These are phyloP conservation scores for Nyctanthes arbortristis DNA, from an alignment of 257 asterid genomes.

Conservation along the genomic window DNA sequence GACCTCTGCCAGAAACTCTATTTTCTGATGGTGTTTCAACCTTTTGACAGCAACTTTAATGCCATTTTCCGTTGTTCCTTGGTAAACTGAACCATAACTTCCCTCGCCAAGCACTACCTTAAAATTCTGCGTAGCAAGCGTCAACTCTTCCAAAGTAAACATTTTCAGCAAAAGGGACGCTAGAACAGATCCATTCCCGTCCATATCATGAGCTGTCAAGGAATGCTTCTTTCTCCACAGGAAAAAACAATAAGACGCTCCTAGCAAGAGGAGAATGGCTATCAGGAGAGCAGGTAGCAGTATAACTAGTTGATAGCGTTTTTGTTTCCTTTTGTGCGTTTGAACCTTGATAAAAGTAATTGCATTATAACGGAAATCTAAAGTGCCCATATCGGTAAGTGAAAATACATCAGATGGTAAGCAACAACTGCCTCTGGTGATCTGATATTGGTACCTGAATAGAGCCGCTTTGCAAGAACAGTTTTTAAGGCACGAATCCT, in stretches of 20 bases:
- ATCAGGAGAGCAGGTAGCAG: too few relatives aligned
- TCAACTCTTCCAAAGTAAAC: not conserved
- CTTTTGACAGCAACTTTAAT: not conserved
- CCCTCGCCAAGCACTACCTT: not conserved
- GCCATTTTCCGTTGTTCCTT: not conserved
- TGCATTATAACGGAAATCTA: not conserved
- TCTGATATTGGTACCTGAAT: not conserved
- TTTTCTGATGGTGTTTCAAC: not conserved
- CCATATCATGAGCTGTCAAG: too few relatives aligned
- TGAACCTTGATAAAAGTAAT: not conserved
- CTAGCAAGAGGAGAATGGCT: not conserved
- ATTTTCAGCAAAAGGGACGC: not conserved
- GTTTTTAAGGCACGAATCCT: not conserved
- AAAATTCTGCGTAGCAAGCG: not conserved
- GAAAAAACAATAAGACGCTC: not conserved
- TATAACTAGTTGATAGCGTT: not conserved
- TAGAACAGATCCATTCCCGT: not conserved
- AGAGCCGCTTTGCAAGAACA: constrained; percentile 12
- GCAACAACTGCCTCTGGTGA: not conserved
- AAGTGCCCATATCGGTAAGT: too few relatives aligned
- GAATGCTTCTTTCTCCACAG: not conserved
- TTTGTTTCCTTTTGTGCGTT: not conserved
- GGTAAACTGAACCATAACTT: not conserved
- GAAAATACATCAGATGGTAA: not conserved
- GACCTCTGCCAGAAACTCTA: not conserved